phyloP scores from a whole-genome alignment of 805 yeast genomes.

The Nakazawaea laoshanensis region DNA sequence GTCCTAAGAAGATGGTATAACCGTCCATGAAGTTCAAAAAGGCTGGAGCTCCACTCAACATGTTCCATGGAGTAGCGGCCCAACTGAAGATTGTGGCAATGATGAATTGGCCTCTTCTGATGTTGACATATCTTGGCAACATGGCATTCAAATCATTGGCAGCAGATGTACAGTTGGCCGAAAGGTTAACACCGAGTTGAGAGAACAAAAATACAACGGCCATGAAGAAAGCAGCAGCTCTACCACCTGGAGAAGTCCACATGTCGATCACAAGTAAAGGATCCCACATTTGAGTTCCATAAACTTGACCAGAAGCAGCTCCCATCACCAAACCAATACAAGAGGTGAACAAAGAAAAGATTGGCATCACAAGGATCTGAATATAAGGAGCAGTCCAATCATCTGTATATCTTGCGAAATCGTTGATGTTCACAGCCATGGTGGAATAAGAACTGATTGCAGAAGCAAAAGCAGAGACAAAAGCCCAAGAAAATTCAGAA shows the following conservation, averaged over 20 bases:
- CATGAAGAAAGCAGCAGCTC: conserved; percentile 76
- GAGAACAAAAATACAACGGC: conserved; percentile 64
- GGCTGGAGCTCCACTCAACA: conserved; percentile 56
- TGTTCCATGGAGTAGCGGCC: conserved; percentile 77
- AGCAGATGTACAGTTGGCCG: conserved; percentile 63
- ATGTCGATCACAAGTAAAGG: conserved; percentile 8
- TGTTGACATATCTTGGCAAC: conserved; percentile 54
- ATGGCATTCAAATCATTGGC: conserved; percentile 67
- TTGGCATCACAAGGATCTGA: conserved; percentile 17
- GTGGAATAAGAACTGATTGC: conserved; percentile 28
- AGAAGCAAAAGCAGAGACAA: conserved; percentile 18
- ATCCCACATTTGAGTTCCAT: conserved; percentile 8
- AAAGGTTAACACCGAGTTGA: conserved; percentile 70
- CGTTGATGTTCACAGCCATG: conserved; percentile 27
- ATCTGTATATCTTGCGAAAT: conserved; percentile 28
- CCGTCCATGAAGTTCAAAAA: conserved; percentile 78
- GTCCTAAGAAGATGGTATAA: conserved; percentile 78
- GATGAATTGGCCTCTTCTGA: conserved; percentile 73
- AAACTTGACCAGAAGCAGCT: conserved; percentile 4
- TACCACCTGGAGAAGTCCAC: conserved; percentile 34
- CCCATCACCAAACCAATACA: conserved; percentile 10
- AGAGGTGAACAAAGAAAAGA: conserved; percentile 8
- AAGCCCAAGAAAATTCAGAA: conserved; percentile 17
- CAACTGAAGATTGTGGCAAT: conserved; percentile 62
- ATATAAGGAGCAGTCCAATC: conserved; percentile 22